Conservation (phyloP, 2,329 filamentous ascomycete genomes). For the Zymoseptoria brevis region DNA sequence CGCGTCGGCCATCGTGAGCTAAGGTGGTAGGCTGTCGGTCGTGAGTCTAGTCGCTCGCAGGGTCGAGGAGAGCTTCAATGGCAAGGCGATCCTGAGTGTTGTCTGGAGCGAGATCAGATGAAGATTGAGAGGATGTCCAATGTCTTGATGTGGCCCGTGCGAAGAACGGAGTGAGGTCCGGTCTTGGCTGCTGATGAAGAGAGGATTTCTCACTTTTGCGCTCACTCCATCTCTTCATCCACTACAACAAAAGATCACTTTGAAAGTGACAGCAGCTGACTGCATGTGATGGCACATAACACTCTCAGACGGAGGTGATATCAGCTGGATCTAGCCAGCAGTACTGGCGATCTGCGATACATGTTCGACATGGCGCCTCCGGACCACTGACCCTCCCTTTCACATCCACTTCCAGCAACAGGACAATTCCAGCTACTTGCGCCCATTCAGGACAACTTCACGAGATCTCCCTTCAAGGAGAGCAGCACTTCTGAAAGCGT, state of each 20-base stretch:
- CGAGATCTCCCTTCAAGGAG: conserved; percentile 24
- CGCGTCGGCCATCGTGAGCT: conserved; percentile 29
- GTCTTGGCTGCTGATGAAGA: neutral
- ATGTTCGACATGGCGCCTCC: neutral
- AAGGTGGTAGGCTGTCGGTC: neutral
- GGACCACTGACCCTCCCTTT: neutral
- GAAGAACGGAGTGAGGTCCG: neutral
- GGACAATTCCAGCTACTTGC: conserved; percentile 24
- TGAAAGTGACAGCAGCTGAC: neutral
- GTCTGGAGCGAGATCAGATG: neutral
- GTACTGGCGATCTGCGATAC: neutral
- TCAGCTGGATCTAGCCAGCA: neutral
- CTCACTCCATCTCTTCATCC: neutral
- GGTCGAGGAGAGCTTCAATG: neutral
- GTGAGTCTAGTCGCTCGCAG: neutral
- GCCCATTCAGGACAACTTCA: conserved; percentile 14
- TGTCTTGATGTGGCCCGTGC: neutral
- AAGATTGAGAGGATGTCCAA: neutral
- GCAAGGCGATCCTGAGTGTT: neutral
- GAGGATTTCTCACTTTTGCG: neutral
- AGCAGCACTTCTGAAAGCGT: conserved; percentile 24
- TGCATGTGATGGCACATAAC: neutral
- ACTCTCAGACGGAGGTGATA: neutral
- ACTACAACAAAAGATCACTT: neutral
- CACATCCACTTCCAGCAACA: conserved; percentile 12